Evolutionary conservation across 2,329 filamentous ascomycete genomes (phyloP), one percentile per base, ranked within the genome.

Genomic region (Akanthomyces uredinophilus): DNA sequence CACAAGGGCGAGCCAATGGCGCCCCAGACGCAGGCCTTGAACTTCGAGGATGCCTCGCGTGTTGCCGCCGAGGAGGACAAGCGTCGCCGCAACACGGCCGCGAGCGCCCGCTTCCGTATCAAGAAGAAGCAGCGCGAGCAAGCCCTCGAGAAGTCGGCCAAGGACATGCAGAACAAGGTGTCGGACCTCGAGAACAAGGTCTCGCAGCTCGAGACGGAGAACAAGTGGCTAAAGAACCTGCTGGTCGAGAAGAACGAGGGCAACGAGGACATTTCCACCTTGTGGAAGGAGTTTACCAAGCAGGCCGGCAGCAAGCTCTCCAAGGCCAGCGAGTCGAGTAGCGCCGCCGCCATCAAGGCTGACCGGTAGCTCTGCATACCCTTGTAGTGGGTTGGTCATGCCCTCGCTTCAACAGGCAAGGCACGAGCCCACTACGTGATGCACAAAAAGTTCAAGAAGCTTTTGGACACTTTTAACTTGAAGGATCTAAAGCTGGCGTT

Each of bases 91-190:
- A 96, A 96, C 78, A 96, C 92, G 2, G 92, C 92, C 37, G 92
- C 92, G 61, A 92, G 88, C 67, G 92, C 92, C 20, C 89, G 92
- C 55, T 96, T 96, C 83, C 89, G 92, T 64, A 87, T 95, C 73
- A 96, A 96, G 86, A 96, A 96, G 88, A 96, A 96, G 85, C 91
- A 95, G 78, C 88, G 92, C 56, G 92, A 96, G 79, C 90, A 93
- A 75, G 89, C 90, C 10, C 85, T 96, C 58, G 91, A 94, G 75
- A 87, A 86, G 70, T 88, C 86, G 4, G 88, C 91, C 69, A 92
- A 92, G 75, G 92, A 96, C 68, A 90, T 94, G 77, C 85, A 85
- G 32, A 90, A 95, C 51, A 92, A 92, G 77, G 89, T 93, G 57
- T 80, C 84, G 20, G 79, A 81, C 20, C 82, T 96, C 7, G 90